Base-by-base conservation (phyloP, 805 yeast genomes). In the Soucietia sequanensis region DNA sequence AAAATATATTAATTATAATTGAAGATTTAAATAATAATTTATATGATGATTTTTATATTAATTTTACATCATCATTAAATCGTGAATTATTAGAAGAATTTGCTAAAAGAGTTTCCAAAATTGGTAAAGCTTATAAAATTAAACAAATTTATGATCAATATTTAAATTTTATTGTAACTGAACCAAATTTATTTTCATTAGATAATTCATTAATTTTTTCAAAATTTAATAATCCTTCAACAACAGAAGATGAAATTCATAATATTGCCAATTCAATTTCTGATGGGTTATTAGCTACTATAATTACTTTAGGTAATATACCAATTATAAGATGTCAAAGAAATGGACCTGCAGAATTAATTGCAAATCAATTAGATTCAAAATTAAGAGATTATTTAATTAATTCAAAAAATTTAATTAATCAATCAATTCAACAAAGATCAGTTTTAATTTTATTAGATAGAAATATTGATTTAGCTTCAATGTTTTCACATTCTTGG, bases 401-500 rank as follows among this genome's bases (percentile, higher is more conserved):
- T 39, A 91, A 89, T 56, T 62, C 84, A 37, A 80, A 48, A 25
- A 38, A 43, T 28, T 30, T 39, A 34, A 31, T 43, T 19, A 37
- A 48, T 27, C 56, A 47, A 32, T 37, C 58, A 26, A 34, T 53
- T 44, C 47, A 70, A 25, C 82, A 81, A 38, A 70, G 95, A 41
- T 77, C 84, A 3, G 96, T 91, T 9, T 68, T 93, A 48, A 72
- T 95, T 21, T 60, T 93, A 26, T 62, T 93, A 29, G 99, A 93
- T 62, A 75, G 99, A 59, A 86, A 84, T 54, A 72, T 93, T 39
- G 98, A 93, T 61, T 70, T 93, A 42, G 82, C 93, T 2, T 83
- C 95, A 11, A 91, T 93, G 97, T 81, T 93, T 60, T 78, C 91
- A 1, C 99, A 93, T 62, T 87, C 97, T 9, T 91, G 98, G 97